Evolutionary conservation across 1,284 basidiomycete species (phyloP).

Genomic region (Sanghuangporus sanghuang): DNA sequence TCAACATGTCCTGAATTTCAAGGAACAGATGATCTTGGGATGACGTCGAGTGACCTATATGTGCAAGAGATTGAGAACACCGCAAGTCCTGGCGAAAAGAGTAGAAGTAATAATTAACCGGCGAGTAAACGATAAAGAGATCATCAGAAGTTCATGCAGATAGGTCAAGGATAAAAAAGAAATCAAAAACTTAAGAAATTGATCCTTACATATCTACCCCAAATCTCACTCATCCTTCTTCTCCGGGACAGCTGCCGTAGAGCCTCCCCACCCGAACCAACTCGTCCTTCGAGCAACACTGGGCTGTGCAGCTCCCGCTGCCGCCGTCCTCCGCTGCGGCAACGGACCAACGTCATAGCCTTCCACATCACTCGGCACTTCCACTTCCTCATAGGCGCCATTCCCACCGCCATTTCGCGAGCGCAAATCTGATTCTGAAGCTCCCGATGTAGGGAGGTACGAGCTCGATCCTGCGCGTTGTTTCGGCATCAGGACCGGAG

Average conservation of each 20-base stretch:
- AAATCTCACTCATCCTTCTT: conserved; percentile 20
- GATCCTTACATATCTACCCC: background rate
- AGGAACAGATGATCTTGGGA: too few species aligned
- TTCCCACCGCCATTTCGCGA: conserved; percentile 40
- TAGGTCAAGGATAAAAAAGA: background rate
- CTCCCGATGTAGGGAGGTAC: conserved; percentile 24
- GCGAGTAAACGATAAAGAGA: too few species aligned
- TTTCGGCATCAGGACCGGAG: conserved; percentile 30
- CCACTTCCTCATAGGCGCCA: conserved; percentile 53
- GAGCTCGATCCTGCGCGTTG: conserved; percentile 27
- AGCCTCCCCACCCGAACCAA: conserved; percentile 39
- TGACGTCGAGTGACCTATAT: too few species aligned
- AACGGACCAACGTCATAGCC: conserved; percentile 39
- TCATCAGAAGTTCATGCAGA: background rate
- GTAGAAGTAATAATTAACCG: too few species aligned
- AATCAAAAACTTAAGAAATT: background rate
- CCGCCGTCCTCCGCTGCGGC: conserved; percentile 4
- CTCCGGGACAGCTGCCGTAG: conserved; percentile 4
- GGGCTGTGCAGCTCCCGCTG: conserved; percentile 13
- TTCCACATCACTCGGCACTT: conserved; percentile 61
- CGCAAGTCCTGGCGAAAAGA: too few species aligned
- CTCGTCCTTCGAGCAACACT: conserved; percentile 25
- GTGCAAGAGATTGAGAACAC: too few species aligned
- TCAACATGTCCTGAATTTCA: too few species aligned
- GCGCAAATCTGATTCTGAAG: conserved; percentile 39